These are phyloP conservation scores for Talaromyces rugulosus DNA, from an alignment of 2,329 filamentous ascomycete genomes.

Conservation along the genomic window DNA sequence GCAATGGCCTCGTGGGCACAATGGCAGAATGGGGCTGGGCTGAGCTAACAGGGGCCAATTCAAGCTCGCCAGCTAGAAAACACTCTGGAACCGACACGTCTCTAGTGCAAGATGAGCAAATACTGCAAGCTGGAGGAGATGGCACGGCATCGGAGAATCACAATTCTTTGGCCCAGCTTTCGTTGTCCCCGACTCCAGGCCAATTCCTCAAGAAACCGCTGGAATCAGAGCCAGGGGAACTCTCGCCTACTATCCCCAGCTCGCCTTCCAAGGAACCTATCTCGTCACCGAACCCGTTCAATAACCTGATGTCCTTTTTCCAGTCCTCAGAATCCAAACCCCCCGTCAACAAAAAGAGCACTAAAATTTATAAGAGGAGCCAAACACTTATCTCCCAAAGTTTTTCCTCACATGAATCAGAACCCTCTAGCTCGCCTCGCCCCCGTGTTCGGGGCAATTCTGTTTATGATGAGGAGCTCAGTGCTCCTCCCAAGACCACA, in stretches of 20 bases:
- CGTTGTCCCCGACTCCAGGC: slow-evolving; percentile 14
- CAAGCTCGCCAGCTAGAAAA: slow-evolving; percentile 49
- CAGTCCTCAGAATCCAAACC: slow-evolving; percentile 54
- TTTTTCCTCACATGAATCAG: background rate
- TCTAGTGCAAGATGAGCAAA: slow-evolving; percentile 13
- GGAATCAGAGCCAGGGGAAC: slow-evolving; percentile 14
- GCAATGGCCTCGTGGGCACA: slow-evolving; percentile 87
- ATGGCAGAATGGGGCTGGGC: slow-evolving; percentile 93
- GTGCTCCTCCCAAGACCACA: slow-evolving; percentile 80
- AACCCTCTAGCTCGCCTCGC: slow-evolving; percentile 12
- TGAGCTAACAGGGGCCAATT: slow-evolving; percentile 71
- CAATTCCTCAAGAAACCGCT: slow-evolving; percentile 19
- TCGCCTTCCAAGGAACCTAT: slow-evolving; percentile 15
- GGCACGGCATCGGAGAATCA: background rate
- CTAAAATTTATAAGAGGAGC: slow-evolving; percentile 70
- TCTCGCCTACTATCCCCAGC: slow-evolving; percentile 6
- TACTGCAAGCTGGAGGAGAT: background rate
- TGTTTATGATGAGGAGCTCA: slow-evolving; percentile 47
- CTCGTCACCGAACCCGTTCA: slow-evolving; percentile 47
- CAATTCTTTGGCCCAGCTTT: background rate
- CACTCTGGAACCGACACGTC: slow-evolving; percentile 24
- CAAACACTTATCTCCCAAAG: slow-evolving; percentile 57
- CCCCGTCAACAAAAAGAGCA: slow-evolving; percentile 34
- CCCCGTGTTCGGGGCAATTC: slow-evolving; percentile 48
- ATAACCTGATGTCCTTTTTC: slow-evolving; percentile 70